Evolutionary conservation across 257 asterid species (phyloP), one percentile per base, ranked within the genome.

Genomic region (Cordia subcordata): DNA sequence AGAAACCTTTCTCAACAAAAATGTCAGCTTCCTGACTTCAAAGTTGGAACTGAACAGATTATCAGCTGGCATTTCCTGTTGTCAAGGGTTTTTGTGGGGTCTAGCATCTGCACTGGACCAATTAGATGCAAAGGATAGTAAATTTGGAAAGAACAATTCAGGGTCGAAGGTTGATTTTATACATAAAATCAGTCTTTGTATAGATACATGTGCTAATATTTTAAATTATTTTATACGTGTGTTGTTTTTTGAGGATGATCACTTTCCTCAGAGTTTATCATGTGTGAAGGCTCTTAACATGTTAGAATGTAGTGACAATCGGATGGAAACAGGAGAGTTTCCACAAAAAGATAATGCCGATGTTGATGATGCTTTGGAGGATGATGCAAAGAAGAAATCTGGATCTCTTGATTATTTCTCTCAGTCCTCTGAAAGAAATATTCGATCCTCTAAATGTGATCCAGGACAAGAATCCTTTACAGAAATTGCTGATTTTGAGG

Each of bases 81-180:
- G 68, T 62, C 90, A 82, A 70, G 96, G 95, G 65, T 73, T 86
- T 51, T 79, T 92, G 54, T 77, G 81, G 82, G 96, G 96, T 21
- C 64, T 88, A 61, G 82, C 86, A 66, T 82, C 81, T 49, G 66
- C 82, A 42, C 58, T 79, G 55, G 79, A 76, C 61, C 73, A 54
- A 45, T 33, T 45, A 65, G 66, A 51, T 52, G 68, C 73, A 46
- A 73, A 11, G 61, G 68, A 62, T 23, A 59, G 68, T 72, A 68
- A 68, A 67, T 22, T 45, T 68, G 67, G 66, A 72, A 23, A 61
- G 45, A 76, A 64, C 55, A 65, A 70, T 35, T 76, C 81, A 62
- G 70, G 76, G 55, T 58, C 46, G 47, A 66, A 80, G 65, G 58
- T 63, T 56, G 80, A 77, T 62, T 65, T 64, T 67, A 59, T 86